Evolutionary conservation across 805 yeast genomes (phyloP).

Genomic region (Danielozyma ontarioensis): DNA sequence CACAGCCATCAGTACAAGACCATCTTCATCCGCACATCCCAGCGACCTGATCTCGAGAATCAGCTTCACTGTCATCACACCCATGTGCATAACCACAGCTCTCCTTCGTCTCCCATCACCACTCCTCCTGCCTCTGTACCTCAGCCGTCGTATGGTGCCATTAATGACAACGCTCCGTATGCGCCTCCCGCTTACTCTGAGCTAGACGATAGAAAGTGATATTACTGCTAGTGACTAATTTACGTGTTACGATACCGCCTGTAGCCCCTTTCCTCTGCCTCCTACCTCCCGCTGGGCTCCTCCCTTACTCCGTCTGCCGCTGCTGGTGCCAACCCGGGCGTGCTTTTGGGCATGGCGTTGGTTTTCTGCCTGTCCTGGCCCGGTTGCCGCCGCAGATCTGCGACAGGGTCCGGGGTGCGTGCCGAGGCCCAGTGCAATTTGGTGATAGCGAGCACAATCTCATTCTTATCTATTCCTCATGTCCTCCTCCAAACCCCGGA

Average conservation of each 20-base stretch:
- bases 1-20: slow-evolving; percentile 18
- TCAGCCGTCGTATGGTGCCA: slow-evolving; percentile 23
- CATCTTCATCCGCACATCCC: slow-evolving; percentile 21
- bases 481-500: no score
- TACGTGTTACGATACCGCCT: no score
- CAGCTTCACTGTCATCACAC: slow-evolving; percentile 15
- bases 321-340: no score
- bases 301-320: no score
- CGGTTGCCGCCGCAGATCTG: background rate
- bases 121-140: slow-evolving; percentile 7
- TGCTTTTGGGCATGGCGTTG: no score
- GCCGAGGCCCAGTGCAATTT: no score
- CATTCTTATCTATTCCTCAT: no score
- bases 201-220: slow-evolving; percentile 12
- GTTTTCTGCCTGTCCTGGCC: no score
- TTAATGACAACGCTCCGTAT: slow-evolving; percentile 12
- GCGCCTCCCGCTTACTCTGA: slow-evolving; percentile 32
- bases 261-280: no score
- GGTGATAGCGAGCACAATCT: no score
- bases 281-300: no score
- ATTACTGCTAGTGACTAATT: no score
- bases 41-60: slow-evolving; percentile 29
- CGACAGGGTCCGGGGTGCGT: background rate
- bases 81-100: slow-evolving; percentile 19
- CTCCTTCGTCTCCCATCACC: slow-evolving; percentile 3